These are phyloP conservation scores for Limtongozyma cylindracea DNA, from an alignment of 805 yeast genomes.

Conservation along the genomic window DNA sequence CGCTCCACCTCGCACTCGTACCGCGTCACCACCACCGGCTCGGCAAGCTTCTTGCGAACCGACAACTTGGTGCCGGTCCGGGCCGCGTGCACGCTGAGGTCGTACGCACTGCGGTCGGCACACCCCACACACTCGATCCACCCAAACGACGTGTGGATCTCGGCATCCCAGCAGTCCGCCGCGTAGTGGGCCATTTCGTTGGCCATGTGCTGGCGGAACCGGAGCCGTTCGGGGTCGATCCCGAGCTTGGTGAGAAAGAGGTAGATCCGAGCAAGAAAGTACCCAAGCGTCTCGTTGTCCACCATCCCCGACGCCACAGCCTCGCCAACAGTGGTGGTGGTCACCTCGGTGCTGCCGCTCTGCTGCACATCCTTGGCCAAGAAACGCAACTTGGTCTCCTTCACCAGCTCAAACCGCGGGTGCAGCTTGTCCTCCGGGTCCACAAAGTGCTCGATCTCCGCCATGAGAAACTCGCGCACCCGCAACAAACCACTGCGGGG, in stretches of 20 bases:
- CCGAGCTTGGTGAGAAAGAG: constrained; percentile 71
- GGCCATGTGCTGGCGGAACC: constrained; percentile 96
- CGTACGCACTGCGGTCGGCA: constrained; percentile 98
- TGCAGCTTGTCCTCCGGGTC: constrained; percentile 81
- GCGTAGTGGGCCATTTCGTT: constrained; percentile 99
- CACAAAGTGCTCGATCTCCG: constrained; percentile 96
- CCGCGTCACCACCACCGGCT: constrained; percentile 62
- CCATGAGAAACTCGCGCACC: constrained; percentile 98
- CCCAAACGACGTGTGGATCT: constrained; percentile 83
- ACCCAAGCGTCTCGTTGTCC: constrained; percentile 93
- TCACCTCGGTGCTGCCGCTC: constrained; percentile 50
- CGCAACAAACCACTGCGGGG: constrained; percentile 95
- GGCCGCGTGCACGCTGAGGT: constrained; percentile 83
- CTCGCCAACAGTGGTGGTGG: constrained; percentile 55
- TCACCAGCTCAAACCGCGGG: constrained; percentile 52
- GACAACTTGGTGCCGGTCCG: constrained; percentile 87
- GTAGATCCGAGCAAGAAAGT: constrained; percentile 85
- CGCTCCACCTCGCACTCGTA: constrained; percentile 74
- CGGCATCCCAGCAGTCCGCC: constrained; percentile 99
- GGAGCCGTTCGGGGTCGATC: constrained; percentile 55
- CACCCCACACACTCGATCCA: constrained; percentile 99
- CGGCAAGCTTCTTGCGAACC: constrained; percentile 74
- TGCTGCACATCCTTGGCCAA: constrained; percentile 76
- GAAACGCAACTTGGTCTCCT: constrained; percentile 47
- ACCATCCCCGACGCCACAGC: constrained; percentile 77